phyloP scores from a whole-genome alignment of 495 filamentous ascomycete genomes.

The Cercophora sp. region DNA sequence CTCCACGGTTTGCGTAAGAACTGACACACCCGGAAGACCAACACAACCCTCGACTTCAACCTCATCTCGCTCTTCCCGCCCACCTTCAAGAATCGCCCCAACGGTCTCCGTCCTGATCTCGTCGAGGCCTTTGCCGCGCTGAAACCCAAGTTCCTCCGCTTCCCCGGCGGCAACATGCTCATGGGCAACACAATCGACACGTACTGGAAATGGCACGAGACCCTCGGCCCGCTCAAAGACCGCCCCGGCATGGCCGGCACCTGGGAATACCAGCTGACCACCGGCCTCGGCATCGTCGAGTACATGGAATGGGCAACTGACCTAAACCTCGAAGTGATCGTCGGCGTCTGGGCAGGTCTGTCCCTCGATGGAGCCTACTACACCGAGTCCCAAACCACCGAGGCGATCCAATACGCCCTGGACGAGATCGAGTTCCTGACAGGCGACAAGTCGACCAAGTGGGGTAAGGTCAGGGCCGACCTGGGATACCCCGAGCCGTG shows the following conservation, averaged over 20 bases:
- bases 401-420: constrained; percentile 57
- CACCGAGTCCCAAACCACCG: constrained; percentile 34
- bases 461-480: constrained; percentile 52
- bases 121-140: constrained; percentile 51
- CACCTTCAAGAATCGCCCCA: constrained; percentile 58
- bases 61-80: constrained; percentile 65
- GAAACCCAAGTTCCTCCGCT: constrained; percentile 56
- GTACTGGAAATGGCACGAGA: constrained; percentile 67
- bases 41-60: constrained; percentile 56
- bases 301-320: constrained; percentile 67
- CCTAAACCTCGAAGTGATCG: constrained; percentile 49
- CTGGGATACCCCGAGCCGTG: constrained; percentile 58
- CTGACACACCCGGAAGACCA: no score
- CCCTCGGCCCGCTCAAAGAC: constrained; percentile 59
- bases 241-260: constrained; percentile 57
- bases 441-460: constrained; percentile 54
- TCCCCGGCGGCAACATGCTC: constrained; percentile 67
- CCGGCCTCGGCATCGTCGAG: constrained; percentile 60
- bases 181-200: constrained; percentile 50
- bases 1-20: no score
- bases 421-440: constrained; percentile 66
- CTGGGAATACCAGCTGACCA: constrained; percentile 60
- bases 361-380: constrained; percentile 52
- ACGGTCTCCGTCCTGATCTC: constrained; percentile 60
- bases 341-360: constrained; percentile 56